These are phyloP conservation scores for Acacia concinna DNA, from an alignment of 331 rosid genomes.

Conservation along the genomic window DNA sequence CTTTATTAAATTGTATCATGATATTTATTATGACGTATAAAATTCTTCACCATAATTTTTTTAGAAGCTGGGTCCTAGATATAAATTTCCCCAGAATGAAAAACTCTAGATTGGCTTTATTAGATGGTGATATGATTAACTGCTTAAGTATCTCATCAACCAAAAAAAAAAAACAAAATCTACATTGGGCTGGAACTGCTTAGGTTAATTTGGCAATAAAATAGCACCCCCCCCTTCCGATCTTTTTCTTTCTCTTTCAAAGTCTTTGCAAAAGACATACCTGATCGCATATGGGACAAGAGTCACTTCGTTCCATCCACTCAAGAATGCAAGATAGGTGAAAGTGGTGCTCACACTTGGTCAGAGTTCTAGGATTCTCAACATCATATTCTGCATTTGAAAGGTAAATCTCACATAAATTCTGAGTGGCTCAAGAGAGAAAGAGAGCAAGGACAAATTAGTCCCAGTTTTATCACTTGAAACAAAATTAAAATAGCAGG, in stretches of 20 bases:
- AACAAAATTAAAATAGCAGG: slow-evolving; percentile 19
- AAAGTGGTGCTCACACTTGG: slow-evolving; percentile 78
- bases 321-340: slow-evolving; percentile 86
- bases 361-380: slow-evolving; percentile 67
- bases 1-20: not conserved
- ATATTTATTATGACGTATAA: not conserved
- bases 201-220: not conserved
- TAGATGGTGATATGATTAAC: not conserved
- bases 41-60: not conserved
- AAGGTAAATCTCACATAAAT: slow-evolving; percentile 14
- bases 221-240: not conserved
- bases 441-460: not conserved
- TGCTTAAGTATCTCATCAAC: not conserved
- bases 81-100: not conserved
- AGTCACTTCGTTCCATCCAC: slow-evolving; percentile 93
- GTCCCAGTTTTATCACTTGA: slow-evolving; percentile 11
- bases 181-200: slow-evolving; percentile 16
- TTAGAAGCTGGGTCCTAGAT: not conserved
- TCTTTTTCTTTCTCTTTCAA: not conserved
- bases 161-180: not conserved
- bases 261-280: slow-evolving; percentile 25
- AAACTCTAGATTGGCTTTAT: not conserved
- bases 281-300: slow-evolving; percentile 87
- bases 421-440: not conserved
- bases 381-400: slow-evolving; percentile 60